Percentiles rank a stretch among this genome's conserved stretches.
These are phyloP conservation scores for Cytospora paraplurivora DNA, from an alignment of 2,329 filamentous ascomycete genomes.

Conservation along the genomic window DNA sequence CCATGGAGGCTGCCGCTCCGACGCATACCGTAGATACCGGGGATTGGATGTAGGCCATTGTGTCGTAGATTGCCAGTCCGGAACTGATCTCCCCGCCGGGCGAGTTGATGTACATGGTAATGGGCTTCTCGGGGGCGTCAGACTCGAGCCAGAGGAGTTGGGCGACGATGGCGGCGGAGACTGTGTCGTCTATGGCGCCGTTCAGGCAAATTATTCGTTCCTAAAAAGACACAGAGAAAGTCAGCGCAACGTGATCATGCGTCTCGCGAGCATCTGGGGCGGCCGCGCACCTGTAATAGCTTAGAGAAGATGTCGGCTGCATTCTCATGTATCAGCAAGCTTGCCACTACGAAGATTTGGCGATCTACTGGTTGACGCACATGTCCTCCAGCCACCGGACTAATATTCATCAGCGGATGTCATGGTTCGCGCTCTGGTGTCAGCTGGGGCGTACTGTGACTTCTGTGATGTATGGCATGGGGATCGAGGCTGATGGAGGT, in stretches of 20 bases:
- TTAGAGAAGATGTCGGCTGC: conserved; percentile 82
- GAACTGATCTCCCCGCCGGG: conserved; percentile 92
- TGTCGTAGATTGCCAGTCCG: conserved; percentile 91
- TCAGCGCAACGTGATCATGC: conserved; percentile 37
- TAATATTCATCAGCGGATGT: conserved; percentile 44
- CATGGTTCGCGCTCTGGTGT: conserved; percentile 4
- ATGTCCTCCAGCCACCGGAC: conserved; percentile 77
- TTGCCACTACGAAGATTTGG: conserved; percentile 6
- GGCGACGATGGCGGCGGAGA: conserved; percentile 91
- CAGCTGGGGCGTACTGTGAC: conserved; percentile 46
- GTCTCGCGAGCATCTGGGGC: not conserved
- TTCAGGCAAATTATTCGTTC: conserved; percentile 96
- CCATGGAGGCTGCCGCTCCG: conserved; percentile 94
- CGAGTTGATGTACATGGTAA: conserved; percentile 97
- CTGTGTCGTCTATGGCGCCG: conserved; percentile 83
- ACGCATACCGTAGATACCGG: conserved; percentile 95
- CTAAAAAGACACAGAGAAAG: conserved; percentile 42
- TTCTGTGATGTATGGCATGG: conserved; percentile 62
- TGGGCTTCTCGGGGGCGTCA: conserved; percentile 90
- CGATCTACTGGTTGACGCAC: conserved; percentile 49
- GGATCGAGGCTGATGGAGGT: conserved; percentile 45
- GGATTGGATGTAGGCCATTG: conserved; percentile 94
- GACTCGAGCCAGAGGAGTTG: conserved; percentile 98
- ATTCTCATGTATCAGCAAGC: conserved; percentile 33
- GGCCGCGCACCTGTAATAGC: conserved; percentile 64